Percentiles rank a stretch among this genome's conserved stretches.
Conservation (phyloP, 2,329 filamentous ascomycete genomes). For the Colletotrichum scovillei region DNA sequence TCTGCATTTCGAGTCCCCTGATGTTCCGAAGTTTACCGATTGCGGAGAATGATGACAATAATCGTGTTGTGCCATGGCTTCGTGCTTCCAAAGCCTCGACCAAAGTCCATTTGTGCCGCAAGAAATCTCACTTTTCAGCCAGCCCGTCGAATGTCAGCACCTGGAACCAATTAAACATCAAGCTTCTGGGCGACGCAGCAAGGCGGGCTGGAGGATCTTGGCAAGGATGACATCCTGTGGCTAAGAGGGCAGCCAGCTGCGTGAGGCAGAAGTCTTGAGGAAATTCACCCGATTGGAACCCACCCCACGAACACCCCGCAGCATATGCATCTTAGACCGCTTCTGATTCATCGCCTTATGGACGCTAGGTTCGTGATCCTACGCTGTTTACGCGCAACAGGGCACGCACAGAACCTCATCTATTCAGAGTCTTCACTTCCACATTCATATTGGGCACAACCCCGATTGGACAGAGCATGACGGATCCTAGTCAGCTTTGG, state of each 20-base stretch:
- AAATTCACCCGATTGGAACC: background rate
- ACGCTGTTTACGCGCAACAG: background rate
- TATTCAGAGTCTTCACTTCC: background rate
- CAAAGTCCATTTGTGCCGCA: background rate
- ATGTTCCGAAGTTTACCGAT: background rate
- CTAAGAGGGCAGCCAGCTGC: background rate
- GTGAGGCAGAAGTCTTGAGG: background rate
- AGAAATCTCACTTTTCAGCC: too few species aligned
- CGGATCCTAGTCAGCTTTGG: background rate
- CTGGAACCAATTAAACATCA: background rate
- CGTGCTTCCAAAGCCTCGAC: background rate
- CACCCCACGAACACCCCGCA: background rate
- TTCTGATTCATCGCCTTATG: background rate
- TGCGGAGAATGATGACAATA: background rate
- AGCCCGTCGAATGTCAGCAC: background rate
- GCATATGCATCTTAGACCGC: background rate
- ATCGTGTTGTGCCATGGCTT: background rate
- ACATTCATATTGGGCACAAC: background rate
- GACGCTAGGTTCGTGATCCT: background rate
- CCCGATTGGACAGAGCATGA: background rate
- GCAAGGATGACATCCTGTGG: background rate
- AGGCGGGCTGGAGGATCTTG: background rate
- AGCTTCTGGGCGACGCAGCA: background rate
- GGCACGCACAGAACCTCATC: background rate
- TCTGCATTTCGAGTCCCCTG: background rate